Evolutionary conservation across 1,139 yeast species (phyloP).

Genomic region (Geotrichum cucujoidarum): DNA sequence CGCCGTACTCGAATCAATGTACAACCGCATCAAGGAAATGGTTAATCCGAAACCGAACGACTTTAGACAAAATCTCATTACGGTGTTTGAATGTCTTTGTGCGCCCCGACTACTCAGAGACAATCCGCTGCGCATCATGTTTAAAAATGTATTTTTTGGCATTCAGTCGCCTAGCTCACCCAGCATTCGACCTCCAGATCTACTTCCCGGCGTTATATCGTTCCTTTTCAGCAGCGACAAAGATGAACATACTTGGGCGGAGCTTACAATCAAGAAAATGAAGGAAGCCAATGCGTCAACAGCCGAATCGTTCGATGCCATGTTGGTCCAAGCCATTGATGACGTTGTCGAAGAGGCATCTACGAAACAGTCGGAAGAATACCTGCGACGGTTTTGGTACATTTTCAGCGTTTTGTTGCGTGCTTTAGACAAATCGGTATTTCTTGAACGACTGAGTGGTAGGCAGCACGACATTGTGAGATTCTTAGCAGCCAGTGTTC

Average conservation of each 20-base stretch:
- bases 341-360: conserved; percentile 18
- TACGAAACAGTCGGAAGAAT: conserved; percentile 7
- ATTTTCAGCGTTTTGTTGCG: conserved; percentile 15
- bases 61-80: conserved; percentile 22
- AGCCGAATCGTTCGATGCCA: conserved; percentile 21
- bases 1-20: conserved; percentile 19
- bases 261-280: conserved; percentile 14
- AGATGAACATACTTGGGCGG: conserved; percentile 31
- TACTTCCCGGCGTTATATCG: conserved; percentile 33
- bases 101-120: conserved; percentile 24
- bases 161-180: conserved; percentile 27
- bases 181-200: conserved; percentile 26
- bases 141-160: conserved; percentile 28
- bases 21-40: conserved; percentile 16
- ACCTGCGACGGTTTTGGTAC: conserved; percentile 13
- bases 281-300: conserved; percentile 14
- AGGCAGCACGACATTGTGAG: conserved; percentile 15
- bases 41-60: conserved; percentile 19
- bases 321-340: conserved; percentile 20
- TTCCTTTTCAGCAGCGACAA: conserved; percentile 30
- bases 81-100: conserved; percentile 30
- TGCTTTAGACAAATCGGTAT: conserved; percentile 13
- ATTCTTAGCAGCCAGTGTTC: conserved; percentile 8
- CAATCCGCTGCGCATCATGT: conserved; percentile 19
- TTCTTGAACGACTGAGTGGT: conserved; percentile 17